These are phyloP conservation scores for Fomitiporia mediterranea DNA, from an alignment of 1,284 basidiomycete species.

Conservation along the genomic window DNA sequence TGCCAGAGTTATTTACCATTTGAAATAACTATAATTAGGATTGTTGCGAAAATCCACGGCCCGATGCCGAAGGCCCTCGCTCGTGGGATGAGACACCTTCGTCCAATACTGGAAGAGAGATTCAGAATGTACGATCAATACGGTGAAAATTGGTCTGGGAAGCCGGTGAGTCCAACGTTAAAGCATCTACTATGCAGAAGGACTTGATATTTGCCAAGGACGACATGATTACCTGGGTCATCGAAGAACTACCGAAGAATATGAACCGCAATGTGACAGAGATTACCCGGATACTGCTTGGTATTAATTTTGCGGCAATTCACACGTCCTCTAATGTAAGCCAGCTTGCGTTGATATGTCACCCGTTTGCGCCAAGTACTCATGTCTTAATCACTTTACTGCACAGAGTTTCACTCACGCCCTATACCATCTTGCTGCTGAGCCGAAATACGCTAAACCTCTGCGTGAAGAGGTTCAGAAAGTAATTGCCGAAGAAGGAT, in stretches of 20 bases:
- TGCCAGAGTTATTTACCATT: too few species aligned
- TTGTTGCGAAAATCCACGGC: constrained; percentile 22
- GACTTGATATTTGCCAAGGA: constrained; percentile 28
- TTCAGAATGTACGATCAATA: constrained; percentile 22
- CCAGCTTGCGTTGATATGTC: constrained; percentile 23
- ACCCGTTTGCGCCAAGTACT: neutral
- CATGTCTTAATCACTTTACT: constrained; percentile 22
- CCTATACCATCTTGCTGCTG: constrained; percentile 39
- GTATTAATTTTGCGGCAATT: constrained; percentile 31
- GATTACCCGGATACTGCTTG: constrained; percentile 25
- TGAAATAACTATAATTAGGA: too few species aligned
- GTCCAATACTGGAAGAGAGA: constrained; percentile 26
- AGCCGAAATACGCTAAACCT: constrained; percentile 37
- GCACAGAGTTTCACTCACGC: constrained; percentile 34
- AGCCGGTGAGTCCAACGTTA: constrained; percentile 18
- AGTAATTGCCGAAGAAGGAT: constrained; percentile 36
- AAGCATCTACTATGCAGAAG: constrained; percentile 26
- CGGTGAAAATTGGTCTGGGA: constrained; percentile 26
- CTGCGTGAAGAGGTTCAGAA: constrained; percentile 43
- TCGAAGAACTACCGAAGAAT: constrained; percentile 14
- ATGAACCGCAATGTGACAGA: neutral
- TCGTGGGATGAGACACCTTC: constrained; percentile 22
- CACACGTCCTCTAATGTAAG: constrained; percentile 29
- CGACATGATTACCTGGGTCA: constrained; percentile 16
- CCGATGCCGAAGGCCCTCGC: constrained; percentile 12